Evolutionary conservation across 2,329 filamentous ascomycete genomes (phyloP), one percentile per base, ranked within the genome.

Genomic region (Endocalyx cinctus): DNA sequence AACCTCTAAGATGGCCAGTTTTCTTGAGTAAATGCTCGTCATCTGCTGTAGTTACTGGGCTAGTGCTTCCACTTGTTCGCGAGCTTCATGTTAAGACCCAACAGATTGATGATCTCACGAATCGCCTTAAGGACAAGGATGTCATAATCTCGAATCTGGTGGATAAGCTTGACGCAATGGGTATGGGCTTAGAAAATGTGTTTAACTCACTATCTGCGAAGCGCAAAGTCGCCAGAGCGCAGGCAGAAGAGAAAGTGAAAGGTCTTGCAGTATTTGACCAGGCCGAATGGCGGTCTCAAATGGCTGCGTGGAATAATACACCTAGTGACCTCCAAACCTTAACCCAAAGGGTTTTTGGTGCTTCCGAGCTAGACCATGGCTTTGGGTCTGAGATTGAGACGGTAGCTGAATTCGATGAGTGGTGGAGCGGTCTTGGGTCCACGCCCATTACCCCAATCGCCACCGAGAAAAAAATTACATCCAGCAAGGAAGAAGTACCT

Each of bases 1-100:
- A 69, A 29, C 69, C 76, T 5, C 62, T 90, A 22, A 63, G 63
- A 39, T 90, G 86, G 85, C 70, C 70, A 0, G 66, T 88, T 35
- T 58, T 69, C 29, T 59, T 90, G 13, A 54, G 51, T 17, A 73
- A 67, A 40, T 59, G 58, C 14, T 55, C 65, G 2, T 47, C 64
- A 7, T 60, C 63, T 13, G 54, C 59, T 10, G 51, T 75, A 5
- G 60, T 70, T 7, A 64, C 65, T 2, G 62, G 68, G 37, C 60
- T 79, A 22, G 66, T 77, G 10, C 50, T 76, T 19, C 74, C 74
- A 11, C 53, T 79, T 4, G 50, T 76, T 10, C 64, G 69, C 38
- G 63, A 63, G 12, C 64, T 72, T 14, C 59, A 62, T n/a, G 47
- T 49, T 7, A 63, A 59, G 14, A 49, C 46, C 11, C 50, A 50